Percentiles rank a stretch among this genome's conserved stretches.
Conservation (phyloP, 148 eudicot species). For the Agrostemma githago region DNA sequence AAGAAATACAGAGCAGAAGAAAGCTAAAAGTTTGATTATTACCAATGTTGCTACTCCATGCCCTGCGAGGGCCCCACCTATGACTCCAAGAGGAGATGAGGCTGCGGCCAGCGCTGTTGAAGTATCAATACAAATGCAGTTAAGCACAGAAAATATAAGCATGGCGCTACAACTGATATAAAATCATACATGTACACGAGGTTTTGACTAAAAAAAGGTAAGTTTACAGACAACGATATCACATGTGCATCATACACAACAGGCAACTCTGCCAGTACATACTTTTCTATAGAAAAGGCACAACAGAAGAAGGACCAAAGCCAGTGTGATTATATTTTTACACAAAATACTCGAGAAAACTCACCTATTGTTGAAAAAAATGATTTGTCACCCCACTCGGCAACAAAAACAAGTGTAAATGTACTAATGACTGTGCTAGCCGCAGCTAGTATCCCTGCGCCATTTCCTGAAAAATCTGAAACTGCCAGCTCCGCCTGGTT, state of each 20-base stretch:
- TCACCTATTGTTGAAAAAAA: conserved; percentile 96
- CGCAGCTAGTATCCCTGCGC: conserved; percentile 85
- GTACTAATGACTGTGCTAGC: conserved; percentile 80
- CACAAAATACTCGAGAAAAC: conserved; percentile 13
- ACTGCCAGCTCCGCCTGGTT: conserved; percentile 95
- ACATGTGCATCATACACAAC: not conserved
- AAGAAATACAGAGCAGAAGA: not conserved
- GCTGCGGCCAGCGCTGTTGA: conserved; percentile 92
- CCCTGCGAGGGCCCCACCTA: conserved; percentile 95
- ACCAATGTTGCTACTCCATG: conserved; percentile 97
- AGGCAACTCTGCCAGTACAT: not conserved
- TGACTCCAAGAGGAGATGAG: conserved; percentile 96
- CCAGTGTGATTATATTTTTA: not conserved
- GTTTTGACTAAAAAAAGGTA: not conserved
- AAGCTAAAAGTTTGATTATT: conserved; percentile 13
- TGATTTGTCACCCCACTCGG: conserved; percentile 99
- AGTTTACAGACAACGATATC: not conserved
- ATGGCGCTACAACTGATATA: not conserved
- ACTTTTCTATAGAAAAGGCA: not conserved
- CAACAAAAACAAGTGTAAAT: conserved; percentile 83
- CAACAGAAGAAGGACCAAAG: not conserved
- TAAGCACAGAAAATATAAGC: not conserved
- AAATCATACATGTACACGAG: not conserved
- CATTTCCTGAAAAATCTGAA: conserved; percentile 85
- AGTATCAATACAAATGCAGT: not conserved